Evolutionary conservation across 306 rosid species (phyloP).

Genomic region (Lagenaria siceraria): DNA sequence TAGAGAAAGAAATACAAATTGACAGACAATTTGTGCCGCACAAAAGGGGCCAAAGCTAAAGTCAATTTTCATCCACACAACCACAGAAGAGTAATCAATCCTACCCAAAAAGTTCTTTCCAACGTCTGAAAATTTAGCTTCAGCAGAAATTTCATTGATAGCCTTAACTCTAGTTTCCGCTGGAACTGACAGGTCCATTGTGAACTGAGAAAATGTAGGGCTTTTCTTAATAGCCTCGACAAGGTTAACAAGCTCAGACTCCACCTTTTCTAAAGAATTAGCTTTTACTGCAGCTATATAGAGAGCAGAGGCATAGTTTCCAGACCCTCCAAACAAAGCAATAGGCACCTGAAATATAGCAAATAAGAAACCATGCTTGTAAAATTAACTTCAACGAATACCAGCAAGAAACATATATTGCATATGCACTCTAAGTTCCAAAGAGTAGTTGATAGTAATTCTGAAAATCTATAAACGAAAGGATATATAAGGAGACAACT

Average conservation of each 20-base stretch:
- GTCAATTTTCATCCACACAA: neutral
- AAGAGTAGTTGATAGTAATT: neutral
- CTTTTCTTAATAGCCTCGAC: slow-evolving; percentile 50
- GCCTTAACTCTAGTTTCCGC: slow-evolving; percentile 42
- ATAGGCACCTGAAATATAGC: slow-evolving; percentile 49
- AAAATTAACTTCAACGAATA: neutral
- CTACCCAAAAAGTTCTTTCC: slow-evolving; percentile 75
- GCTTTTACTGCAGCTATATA: slow-evolving; percentile 64
- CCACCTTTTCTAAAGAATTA: slow-evolving; percentile 63
- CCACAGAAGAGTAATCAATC: neutral
- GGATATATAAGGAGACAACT: neutral
- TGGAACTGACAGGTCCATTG: slow-evolving; percentile 51
- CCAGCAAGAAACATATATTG: neutral
- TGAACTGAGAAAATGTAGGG: slow-evolving; percentile 38
- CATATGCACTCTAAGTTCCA: neutral
- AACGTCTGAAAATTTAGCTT: slow-evolving; percentile 65
- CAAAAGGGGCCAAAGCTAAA: neutral
- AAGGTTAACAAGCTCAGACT: slow-evolving; percentile 49
- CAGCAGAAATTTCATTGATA: slow-evolving; percentile 32
- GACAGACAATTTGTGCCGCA: neutral
- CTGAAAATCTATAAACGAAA: neutral
- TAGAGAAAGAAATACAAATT: neutral
- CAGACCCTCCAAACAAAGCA: slow-evolving; percentile 82
- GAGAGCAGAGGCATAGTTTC: slow-evolving; percentile 92
- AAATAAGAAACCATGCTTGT: neutral